Base-by-base conservation (phyloP, 2,329 filamentous ascomycete genomes). In the Ambrosiella xylebori region DNA sequence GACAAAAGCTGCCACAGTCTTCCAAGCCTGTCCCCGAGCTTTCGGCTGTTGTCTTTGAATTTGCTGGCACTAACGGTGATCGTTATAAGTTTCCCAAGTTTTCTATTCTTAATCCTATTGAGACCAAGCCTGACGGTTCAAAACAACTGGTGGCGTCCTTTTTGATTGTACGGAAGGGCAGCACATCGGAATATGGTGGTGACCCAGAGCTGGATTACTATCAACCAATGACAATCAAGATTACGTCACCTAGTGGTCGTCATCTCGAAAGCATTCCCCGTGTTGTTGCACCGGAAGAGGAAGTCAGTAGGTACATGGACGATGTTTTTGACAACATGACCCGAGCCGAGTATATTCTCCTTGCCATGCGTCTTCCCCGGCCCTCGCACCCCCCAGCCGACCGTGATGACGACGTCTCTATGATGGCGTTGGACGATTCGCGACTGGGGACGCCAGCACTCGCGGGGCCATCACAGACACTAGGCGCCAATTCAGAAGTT, bases 21-120 rank as follows among this genome's bases (percentile, higher is more conserved):
- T 17, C 45, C 13, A 60, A 60, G 52, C n/a, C 52, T 15, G 51
- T 45, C 13, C 77, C 77, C 35, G 82, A 84, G 58, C 76, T 84
- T 49, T 76, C 80, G 1, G 81, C 81, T n/a, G 73, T 86, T 12
- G 78, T 84, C 0, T 78, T 88, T 61, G 83, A 87, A 63, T 87
- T 88, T 66, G 67, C 73, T 4, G 77, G 78, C 52, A 82, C 82
- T 39, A 80, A 73, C 2, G 85, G 85, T 51, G 86, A 91, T 67
- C 79, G 86, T 35, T 90, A 86, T 66, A 71, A 88, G 53, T 90
- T 93, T 62, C 87, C 87, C 1, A 86, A 83, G 63, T 84, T 86
- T 66, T 86, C 83, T 68, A 84, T 91, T 39, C 68, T 91, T 54
- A 57, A 60, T 36, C 59, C 59, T 2, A 37, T 61, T 11, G 47